A percentile compares a stretch with the other conserved stretches of the same genome.
Evolutionary conservation across 768 basidiomycete species (phyloP).

Genomic region (Suillus occidentalis): DNA sequence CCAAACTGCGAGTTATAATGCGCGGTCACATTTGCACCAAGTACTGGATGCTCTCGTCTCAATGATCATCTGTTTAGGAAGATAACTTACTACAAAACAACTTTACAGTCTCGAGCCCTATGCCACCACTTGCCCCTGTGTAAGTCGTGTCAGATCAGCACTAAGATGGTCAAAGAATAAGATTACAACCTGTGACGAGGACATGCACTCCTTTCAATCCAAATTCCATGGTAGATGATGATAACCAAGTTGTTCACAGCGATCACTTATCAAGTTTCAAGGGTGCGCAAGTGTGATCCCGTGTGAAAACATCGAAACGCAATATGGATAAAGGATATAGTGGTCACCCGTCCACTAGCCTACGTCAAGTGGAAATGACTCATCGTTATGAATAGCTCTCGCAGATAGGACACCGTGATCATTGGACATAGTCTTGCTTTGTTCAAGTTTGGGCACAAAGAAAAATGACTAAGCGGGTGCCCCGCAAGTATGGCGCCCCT

Average conservation of each 20-base stretch:
- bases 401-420: too few relatives aligned
- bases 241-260: not conserved
- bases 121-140: slow-evolving; percentile 73
- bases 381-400: not conserved
- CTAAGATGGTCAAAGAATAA: not conserved
- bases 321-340: slow-evolving; percentile 9
- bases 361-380: not conserved
- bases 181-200: slow-evolving; percentile 56
- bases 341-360: not conserved
- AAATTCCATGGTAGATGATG: slow-evolving; percentile 47
- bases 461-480: too few relatives aligned
- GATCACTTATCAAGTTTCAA: not conserved
- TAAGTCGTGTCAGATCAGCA: not conserved
- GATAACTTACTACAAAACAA: slow-evolving; percentile 52
- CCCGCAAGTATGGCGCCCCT: too few relatives aligned
- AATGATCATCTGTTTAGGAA: not conserved
- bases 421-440: too few relatives aligned
- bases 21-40: slow-evolving; percentile 69
- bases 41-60: slow-evolving; percentile 41
- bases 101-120: slow-evolving; percentile 62
- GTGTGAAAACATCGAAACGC: not conserved
- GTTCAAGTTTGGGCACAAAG: too few relatives aligned
- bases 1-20: slow-evolving; percentile 61
- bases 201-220: slow-evolving; percentile 62
- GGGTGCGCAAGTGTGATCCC: not conserved